phyloP scores from a whole-genome alignment of 192 early-diverging fungal species.

The Gigaspora rosea region DNA sequence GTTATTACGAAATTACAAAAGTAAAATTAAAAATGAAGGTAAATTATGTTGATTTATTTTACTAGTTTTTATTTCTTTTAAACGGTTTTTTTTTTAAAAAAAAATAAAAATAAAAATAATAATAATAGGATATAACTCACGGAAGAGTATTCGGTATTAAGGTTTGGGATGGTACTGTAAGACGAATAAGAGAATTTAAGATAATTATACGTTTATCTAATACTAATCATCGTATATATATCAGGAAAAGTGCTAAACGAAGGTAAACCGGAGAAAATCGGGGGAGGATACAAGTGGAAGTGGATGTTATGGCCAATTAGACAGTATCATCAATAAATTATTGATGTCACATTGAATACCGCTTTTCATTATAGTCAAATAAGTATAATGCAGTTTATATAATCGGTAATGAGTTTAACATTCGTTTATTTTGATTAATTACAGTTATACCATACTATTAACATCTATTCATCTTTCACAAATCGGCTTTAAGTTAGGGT shows the following conservation, averaged over 20 bases:
- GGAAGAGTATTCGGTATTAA: constrained; percentile 21
- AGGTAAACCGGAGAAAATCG: not conserved
- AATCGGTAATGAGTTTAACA: too few species aligned
- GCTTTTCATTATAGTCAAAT: too few species aligned
- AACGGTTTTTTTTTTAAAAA: not conserved
- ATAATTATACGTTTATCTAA: not conserved
- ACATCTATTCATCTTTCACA: too few species aligned
- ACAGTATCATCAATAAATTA: not conserved
- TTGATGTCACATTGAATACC: too few species aligned
- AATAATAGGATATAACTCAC: constrained; percentile 16
- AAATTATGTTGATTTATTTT: not conserved
- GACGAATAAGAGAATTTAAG: not conserved
- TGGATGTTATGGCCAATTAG: constrained; percentile 14
- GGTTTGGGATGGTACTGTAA: constrained; percentile 15
- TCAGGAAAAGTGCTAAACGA: not conserved
- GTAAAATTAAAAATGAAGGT: constrained; percentile 9
- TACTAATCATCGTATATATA: not conserved
- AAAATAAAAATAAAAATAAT: not conserved
- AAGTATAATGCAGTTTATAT: too few species aligned
- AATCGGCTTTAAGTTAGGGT: too few species aligned
- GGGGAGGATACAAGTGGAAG: constrained; percentile 5
- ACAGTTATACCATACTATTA: too few species aligned
- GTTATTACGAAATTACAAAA: constrained; percentile 20
- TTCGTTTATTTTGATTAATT: too few species aligned
- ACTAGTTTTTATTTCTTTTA: not conserved